Evolutionary conservation across 2,329 filamentous ascomycete species (phyloP).

Genomic region (Colletotrichum aenigma): DNA sequence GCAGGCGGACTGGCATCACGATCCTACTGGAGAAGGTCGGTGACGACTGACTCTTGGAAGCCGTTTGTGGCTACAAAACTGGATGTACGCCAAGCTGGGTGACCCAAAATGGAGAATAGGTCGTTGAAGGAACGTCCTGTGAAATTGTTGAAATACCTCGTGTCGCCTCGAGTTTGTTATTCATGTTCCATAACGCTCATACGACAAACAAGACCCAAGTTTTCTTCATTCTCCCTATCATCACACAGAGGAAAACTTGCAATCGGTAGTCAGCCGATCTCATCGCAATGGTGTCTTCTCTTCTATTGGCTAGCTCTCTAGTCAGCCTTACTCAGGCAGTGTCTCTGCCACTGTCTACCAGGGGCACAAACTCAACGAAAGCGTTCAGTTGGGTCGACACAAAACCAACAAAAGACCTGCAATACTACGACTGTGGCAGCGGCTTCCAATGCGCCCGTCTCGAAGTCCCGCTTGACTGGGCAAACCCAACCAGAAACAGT

Average conservation of each 20-base stretch:
- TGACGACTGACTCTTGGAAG: not conserved
- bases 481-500: constrained; percentile 16
- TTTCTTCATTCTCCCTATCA: not conserved
- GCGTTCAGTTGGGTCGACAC: constrained; percentile 39
- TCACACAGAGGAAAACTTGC: not conserved
- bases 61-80: not conserved
- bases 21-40: not conserved
- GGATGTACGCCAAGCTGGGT: not conserved
- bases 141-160: not conserved
- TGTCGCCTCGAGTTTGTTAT: not conserved
- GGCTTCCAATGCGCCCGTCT: constrained; percentile 44
- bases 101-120: not conserved
- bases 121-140: not conserved
- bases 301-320: not conserved
- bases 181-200: not conserved
- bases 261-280: accelerated
- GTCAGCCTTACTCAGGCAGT: not conserved
- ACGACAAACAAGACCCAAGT: not conserved
- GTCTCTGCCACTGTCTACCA: not conserved
- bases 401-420: constrained; percentile 35
- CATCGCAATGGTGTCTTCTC: not conserved
- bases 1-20: not conserved
- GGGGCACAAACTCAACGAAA: not conserved
- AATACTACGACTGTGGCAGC: constrained; percentile 43
- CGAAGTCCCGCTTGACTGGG: constrained; percentile 47